Percentiles rank a stretch among this genome's conserved stretches.
Conservation (phyloP, 805 yeast species). For the Starmerella gropengiesseri region DNA sequence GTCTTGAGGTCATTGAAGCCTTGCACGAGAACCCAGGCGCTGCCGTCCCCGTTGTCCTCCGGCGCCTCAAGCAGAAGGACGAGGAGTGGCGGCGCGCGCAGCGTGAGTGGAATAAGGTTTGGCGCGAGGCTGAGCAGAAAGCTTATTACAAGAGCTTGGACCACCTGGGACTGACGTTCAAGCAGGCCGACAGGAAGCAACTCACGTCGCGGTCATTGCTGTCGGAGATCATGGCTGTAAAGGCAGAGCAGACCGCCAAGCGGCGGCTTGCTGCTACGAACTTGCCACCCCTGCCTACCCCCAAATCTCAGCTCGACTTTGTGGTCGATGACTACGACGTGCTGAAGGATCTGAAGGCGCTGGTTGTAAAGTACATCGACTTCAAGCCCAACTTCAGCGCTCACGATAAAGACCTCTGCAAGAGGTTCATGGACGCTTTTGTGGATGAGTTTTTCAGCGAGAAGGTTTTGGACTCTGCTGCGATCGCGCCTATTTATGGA, state of each 20-base stretch:
- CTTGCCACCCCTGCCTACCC: constrained; percentile 48
- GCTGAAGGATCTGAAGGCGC: constrained; percentile 58
- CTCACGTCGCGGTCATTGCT: constrained; percentile 81
- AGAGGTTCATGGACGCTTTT: constrained; percentile 59
- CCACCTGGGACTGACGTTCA: constrained; percentile 89
- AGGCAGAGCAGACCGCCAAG: constrained; percentile 82
- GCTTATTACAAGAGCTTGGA: constrained; percentile 88
- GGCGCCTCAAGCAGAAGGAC: constrained; percentile 90
- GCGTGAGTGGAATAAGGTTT: constrained; percentile 96
- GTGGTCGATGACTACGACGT: constrained; percentile 55
- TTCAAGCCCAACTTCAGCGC: constrained; percentile 66
- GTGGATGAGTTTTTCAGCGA: constrained; percentile 57
- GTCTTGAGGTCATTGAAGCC: constrained; percentile 92
- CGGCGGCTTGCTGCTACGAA: constrained; percentile 58
- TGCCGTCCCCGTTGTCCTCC: constrained; percentile 87
- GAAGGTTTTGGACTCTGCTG: constrained; percentile 6
- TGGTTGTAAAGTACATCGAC: constrained; percentile 55
- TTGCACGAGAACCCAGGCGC: constrained; percentile 89
- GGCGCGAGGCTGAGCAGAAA: constrained; percentile 97
- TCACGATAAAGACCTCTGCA: constrained; percentile 67
- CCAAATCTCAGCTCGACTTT: constrained; percentile 63
- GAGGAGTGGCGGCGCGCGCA: constrained; percentile 98
- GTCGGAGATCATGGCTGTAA: constrained; percentile 83
- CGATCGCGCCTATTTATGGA: constrained; percentile 1
- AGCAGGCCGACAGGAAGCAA: constrained; percentile 89